phyloP scores from a whole-genome alignment of 805 yeast genomes.

The Candida sonorensis region DNA sequence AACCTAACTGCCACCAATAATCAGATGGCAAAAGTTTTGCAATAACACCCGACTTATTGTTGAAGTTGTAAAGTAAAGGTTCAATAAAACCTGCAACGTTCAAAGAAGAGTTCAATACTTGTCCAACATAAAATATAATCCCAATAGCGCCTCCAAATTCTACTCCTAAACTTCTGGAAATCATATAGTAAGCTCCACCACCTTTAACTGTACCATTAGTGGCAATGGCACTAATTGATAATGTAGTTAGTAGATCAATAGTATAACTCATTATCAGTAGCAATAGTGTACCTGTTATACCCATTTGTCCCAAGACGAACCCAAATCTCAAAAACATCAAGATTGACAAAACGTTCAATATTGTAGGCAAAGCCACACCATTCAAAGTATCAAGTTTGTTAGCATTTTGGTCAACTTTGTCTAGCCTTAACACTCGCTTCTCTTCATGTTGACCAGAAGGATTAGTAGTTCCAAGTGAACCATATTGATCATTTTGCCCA shows the following conservation, averaged over 20 bases:
- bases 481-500: no score
- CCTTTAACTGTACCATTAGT: slow-evolving; percentile 97
- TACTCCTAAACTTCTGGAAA: slow-evolving; percentile 90
- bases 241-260: slow-evolving; percentile 77
- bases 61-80: slow-evolving; percentile 79
- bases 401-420: slow-evolving; percentile 1
- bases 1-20: slow-evolving; percentile 58
- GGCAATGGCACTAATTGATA: slow-evolving; percentile 91
- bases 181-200: slow-evolving; percentile 98
- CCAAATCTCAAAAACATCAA: slow-evolving; percentile 95
- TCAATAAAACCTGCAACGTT: slow-evolving; percentile 95
- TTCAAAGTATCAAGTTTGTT: slow-evolving; percentile 70
- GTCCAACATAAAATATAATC: slow-evolving; percentile 88
- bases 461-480: no score
- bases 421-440: no score
- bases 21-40: slow-evolving; percentile 54
- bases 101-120: slow-evolving; percentile 82
- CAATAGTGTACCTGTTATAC: slow-evolving; percentile 68
- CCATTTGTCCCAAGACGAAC: slow-evolving; percentile 91
- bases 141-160: slow-evolving; percentile 99
- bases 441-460: no score
- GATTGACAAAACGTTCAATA: slow-evolving; percentile 86
- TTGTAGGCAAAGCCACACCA: slow-evolving; percentile 92
- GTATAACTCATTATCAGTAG: slow-evolving; percentile 67
- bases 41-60: slow-evolving; percentile 50